phyloP scores from a whole-genome alignment of 768 basidiomycete genomes.

The Boletellus ananas region DNA sequence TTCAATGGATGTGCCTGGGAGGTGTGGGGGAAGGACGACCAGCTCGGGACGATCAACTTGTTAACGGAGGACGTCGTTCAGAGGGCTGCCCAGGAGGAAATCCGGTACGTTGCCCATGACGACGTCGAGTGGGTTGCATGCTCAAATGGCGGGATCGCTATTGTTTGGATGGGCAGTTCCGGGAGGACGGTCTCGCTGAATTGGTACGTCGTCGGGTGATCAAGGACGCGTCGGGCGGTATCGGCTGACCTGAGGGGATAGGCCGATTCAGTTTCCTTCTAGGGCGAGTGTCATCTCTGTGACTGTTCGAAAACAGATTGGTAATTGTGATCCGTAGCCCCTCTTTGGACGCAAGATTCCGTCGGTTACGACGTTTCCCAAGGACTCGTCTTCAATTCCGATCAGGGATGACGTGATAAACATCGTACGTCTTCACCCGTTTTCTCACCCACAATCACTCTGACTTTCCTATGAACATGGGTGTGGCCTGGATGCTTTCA shows the following conservation, averaged over 20 bases:
- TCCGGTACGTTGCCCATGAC: slow-evolving; percentile 39
- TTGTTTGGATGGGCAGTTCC: slow-evolving; percentile 30
- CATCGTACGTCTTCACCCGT: slow-evolving; percentile 37
- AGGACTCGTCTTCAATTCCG: slow-evolving; percentile 12
- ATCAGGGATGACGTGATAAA: slow-evolving; percentile 49
- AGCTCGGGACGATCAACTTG: slow-evolving; percentile 65
- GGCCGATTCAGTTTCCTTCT: slow-evolving; percentile 66
- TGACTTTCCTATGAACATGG: not conserved
- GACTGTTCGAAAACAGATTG: not conserved
- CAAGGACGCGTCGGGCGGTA: not conserved
- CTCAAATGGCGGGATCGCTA: not conserved
- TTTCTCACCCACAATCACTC: not conserved
- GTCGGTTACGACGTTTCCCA: slow-evolving; percentile 41
- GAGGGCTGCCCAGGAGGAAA: slow-evolving; percentile 52
- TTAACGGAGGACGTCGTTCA: slow-evolving; percentile 62
- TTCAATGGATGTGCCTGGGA: slow-evolving; percentile 63
- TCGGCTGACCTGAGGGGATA: slow-evolving; percentile 22
- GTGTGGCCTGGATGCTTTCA: slow-evolving; percentile 16
- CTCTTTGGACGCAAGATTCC: slow-evolving; percentile 54
- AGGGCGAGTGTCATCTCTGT: slow-evolving; percentile 39
- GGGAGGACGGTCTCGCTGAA: slow-evolving; percentile 58
- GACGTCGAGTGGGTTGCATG: not conserved
- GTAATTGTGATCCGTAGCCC: slow-evolving; percentile 37
- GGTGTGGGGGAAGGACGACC: slow-evolving; percentile 62
- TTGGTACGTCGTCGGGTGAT: slow-evolving; percentile 41